Conservation (phyloP, 805 yeast species). For the Metschnikowia amazonensis region DNA sequence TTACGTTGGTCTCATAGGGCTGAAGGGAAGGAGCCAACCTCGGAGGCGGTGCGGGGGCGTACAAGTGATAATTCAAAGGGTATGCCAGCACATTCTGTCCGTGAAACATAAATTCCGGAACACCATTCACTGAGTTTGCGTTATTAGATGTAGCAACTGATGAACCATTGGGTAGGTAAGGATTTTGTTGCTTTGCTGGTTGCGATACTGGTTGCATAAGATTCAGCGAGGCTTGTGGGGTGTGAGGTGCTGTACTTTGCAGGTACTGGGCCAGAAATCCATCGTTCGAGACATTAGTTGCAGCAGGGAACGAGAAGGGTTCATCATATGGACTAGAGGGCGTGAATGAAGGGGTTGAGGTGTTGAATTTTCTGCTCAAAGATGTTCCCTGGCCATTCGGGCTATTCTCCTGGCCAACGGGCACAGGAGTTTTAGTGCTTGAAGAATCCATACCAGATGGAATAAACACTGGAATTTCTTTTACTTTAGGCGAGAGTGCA, state of each 20-base stretch:
- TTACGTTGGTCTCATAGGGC: conserved; percentile 68
- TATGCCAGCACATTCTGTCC: conserved; percentile 23
- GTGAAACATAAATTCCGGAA: conserved; percentile 16
- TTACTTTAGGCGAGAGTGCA: conserved; percentile 46
- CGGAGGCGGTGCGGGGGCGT: conserved; percentile 87
- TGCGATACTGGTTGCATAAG: conserved; percentile 13
- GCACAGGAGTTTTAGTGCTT: conserved; percentile 5
- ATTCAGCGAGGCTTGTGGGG: conserved; percentile 8
- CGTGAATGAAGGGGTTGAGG: conserved; percentile 38
- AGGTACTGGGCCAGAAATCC: conserved; percentile 9
- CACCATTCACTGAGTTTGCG: conserved; percentile 7
- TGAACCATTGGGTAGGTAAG: conserved; percentile 19
- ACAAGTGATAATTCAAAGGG: conserved; percentile 77
- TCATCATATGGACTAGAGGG: conserved; percentile 24
- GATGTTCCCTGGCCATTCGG: conserved; percentile 7
- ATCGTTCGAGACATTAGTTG: conserved; percentile 7
- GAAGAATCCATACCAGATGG: conserved; percentile 33
- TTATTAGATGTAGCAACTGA: conserved; percentile 9
- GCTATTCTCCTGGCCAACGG: conserved; percentile 12
- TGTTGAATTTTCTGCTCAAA: conserved; percentile 29
- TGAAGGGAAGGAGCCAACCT: conserved; percentile 55
- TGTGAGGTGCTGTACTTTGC: conserved; percentile 15
- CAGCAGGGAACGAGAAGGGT: conserved; percentile 5
- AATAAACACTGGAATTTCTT: conserved; percentile 46
- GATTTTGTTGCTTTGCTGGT: conserved; percentile 20